Percentiles rank a stretch among this genome's conserved stretches.
Conservation (phyloP, 148 eudicot species). For the Drosera capensis region DNA sequence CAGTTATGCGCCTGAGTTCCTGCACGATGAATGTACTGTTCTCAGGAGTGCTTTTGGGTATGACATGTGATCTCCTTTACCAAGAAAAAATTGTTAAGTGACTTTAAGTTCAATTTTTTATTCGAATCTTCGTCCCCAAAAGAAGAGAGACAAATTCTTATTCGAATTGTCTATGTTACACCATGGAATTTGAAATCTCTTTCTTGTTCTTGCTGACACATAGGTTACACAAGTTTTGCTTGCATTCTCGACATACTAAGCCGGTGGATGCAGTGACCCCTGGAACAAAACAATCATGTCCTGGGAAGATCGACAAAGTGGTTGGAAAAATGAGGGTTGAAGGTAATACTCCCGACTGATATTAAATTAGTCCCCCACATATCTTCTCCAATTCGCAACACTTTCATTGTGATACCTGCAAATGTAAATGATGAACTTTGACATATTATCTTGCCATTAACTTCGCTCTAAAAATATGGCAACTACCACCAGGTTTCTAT, state of each 20-base stretch:
- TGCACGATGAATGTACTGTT: constrained; percentile 56
- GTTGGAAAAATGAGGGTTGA: constrained; percentile 67
- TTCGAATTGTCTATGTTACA: not conserved
- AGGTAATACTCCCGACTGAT: constrained; percentile 25
- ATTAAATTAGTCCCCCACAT: not conserved
- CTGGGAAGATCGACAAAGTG: constrained; percentile 31
- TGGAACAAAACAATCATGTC: constrained; percentile 25
- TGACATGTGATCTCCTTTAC: too few relatives aligned
- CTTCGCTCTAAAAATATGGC: too few relatives aligned
- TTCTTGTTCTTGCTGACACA: constrained; percentile 1
- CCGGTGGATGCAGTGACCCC: constrained; percentile 10
- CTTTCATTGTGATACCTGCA: not conserved
- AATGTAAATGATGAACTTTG: not conserved
- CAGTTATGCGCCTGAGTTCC: constrained; percentile 70
- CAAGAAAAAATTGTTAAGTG: too few relatives aligned
- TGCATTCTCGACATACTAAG: constrained; percentile 53
- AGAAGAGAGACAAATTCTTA: too few relatives aligned
- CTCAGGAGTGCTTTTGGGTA: constrained; percentile 84
- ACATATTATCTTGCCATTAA: not conserved
- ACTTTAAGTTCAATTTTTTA: not conserved
- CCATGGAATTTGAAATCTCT: not conserved
- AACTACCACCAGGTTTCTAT: too few relatives aligned
- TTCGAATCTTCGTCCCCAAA: not conserved
- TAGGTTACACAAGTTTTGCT: constrained; percentile 56
- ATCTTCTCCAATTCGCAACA: not conserved